Conservation (phyloP, 2,329 filamentous ascomycete genomes). For the Cladosporium sp. region DNA sequence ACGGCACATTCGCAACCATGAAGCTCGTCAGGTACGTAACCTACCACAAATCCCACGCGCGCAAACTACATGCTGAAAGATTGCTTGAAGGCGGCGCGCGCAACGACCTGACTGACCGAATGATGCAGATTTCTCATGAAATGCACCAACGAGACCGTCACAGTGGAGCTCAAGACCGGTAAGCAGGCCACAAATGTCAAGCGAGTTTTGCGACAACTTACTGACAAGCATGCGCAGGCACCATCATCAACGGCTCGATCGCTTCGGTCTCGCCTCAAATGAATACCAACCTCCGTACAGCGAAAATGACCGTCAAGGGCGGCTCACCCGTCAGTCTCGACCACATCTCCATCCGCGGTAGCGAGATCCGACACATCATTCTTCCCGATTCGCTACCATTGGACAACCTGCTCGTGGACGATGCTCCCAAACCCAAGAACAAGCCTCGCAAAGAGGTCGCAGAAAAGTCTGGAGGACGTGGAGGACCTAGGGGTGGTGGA, state of each 20-base stretch:
- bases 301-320: conserved; percentile 92
- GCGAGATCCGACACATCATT: conserved; percentile 94
- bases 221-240: conserved; percentile 58
- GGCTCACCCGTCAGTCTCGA: conserved; percentile 87
- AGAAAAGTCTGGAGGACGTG: conserved; percentile 51
- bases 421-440: conserved; percentile 98
- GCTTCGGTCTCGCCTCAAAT: conserved; percentile 96
- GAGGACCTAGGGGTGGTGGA: conserved; percentile 51
- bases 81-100: conserved; percentile 40
- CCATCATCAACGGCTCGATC: conserved; percentile 95
- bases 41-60: conserved; percentile 26
- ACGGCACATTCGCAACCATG: conserved; percentile 59
- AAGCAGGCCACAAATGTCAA: conserved; percentile 25
- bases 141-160: conserved; percentile 97
- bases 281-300: conserved; percentile 93
- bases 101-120: conserved; percentile 37
- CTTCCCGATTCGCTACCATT: conserved; percentile 92
- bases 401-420: conserved; percentile 93
- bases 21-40: conserved; percentile 88
- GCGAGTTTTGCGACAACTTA: not conserved
- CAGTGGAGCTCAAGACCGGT: conserved; percentile 98
- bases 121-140: conserved; percentile 91
- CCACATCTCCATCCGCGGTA: conserved; percentile 94
- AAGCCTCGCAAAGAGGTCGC: conserved; percentile 91
- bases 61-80: conserved; percentile 49